Base-by-base conservation (phyloP, 495 filamentous ascomycete genomes). In the Cladorrhinum samala region DNA sequence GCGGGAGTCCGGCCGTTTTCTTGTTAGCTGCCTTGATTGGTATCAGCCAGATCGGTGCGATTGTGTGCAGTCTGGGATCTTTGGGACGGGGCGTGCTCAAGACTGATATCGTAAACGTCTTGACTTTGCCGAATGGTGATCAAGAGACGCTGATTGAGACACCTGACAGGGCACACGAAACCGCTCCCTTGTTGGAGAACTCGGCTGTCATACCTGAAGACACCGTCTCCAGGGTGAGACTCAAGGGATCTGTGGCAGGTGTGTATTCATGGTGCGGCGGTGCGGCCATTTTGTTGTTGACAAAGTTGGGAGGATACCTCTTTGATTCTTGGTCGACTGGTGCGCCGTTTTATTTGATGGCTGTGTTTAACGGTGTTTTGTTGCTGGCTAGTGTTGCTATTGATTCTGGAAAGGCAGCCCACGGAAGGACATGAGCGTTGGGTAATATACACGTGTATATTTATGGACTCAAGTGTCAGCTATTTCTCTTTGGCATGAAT, bases 241-340 rank as follows among this genome's bases (percentile, higher is more conserved):
- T 96, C 20, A 96, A 96, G 71, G 93, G 93, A 1, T 89, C 85
- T 2, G 95, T 98, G 55, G 91, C 93, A 9, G 93, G 93, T 0
- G 84, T 96, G 1, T 98, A 98, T 62, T 91, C 86, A 48, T 79
- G 95, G 52, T 87, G 84, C 50, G 93, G 93, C 11, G 93, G 92
- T n/a, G 84, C 83, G 0, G 93, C 91, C 0, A 98, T 98, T 25
- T 63, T 98, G 46, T 67, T 96, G 2, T 74, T 98, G 21, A 98
- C 93, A 18, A 98, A 98, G 68, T 64, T 91, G 14, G 93, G 93
- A n/a, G 93, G 93, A 0, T 76, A 81, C 20, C 64, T 95, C 42
- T 96, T 95, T 63, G 91, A 96, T 67, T 68, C 56, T 19, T 62
- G 82, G 49, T 81, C 81, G 3, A 74, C 74, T 2, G 85, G 87